phyloP scores from a whole-genome alignment of 2,329 filamentous ascomycete genomes.

The Cylindrodendrum hubeiense region DNA sequence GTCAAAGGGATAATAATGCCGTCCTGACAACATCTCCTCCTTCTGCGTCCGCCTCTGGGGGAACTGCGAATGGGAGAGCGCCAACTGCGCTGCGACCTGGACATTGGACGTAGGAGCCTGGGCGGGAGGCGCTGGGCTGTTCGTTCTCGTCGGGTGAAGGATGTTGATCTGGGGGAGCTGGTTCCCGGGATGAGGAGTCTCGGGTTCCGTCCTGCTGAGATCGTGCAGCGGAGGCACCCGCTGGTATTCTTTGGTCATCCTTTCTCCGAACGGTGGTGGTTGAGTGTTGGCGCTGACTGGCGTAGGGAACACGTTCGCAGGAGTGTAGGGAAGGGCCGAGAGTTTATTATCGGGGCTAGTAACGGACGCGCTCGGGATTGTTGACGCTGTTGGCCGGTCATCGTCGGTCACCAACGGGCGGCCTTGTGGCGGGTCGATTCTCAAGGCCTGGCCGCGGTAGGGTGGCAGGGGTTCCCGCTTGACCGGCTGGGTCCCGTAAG shows the following conservation, averaged over 20 bases:
- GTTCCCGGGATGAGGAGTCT: slow-evolving; percentile 64
- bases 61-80: slow-evolving; percentile 68
- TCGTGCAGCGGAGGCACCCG: slow-evolving; percentile 73
- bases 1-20: slow-evolving; percentile 84
- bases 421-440: slow-evolving; percentile 73
- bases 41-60: slow-evolving; percentile 74
- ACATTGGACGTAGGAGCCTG: slow-evolving; percentile 57
- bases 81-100: slow-evolving; percentile 70
- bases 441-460: slow-evolving; percentile 71
- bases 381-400: slow-evolving; percentile 70
- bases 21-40: slow-evolving; percentile 87
- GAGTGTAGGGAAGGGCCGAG: slow-evolving; percentile 68
- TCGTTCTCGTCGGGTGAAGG: slow-evolving; percentile 63
- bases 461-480: slow-evolving; percentile 70
- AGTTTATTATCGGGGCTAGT: slow-evolving; percentile 72
- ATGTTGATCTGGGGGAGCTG: slow-evolving; percentile 70
- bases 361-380: slow-evolving; percentile 68
- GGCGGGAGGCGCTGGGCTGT: slow-evolving; percentile 58
- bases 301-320: slow-evolving; percentile 70
- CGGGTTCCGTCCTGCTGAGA: slow-evolving; percentile 66
- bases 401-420: slow-evolving; percentile 68
- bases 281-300: slow-evolving; percentile 70
- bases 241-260: slow-evolving; percentile 69
- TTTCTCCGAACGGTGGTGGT: slow-evolving; percentile 59
- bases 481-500: slow-evolving; percentile 52